Evolutionary conservation across 495 filamentous ascomycete genomes (phyloP).

Genomic region (Oidiodendron maius): DNA sequence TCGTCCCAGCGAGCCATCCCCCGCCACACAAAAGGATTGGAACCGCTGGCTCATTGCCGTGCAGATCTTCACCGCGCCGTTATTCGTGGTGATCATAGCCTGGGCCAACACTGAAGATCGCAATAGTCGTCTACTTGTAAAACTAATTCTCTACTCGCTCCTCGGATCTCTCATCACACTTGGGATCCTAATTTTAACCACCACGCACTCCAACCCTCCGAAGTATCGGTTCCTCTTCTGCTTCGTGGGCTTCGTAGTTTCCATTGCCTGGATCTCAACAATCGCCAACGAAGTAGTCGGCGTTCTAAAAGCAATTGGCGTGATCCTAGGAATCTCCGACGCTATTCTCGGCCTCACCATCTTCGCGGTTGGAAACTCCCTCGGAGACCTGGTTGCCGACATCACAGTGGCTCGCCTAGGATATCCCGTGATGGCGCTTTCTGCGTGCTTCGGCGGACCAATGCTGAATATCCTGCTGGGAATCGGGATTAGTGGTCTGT

Average conservation of each 20-base stretch:
- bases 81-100: slow-evolving; percentile 71
- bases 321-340: slow-evolving; percentile 89
- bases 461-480: slow-evolving; percentile 97
- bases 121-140: slow-evolving; percentile 40
- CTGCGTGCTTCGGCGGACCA: slow-evolving; percentile 92
- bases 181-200: slow-evolving; percentile 54
- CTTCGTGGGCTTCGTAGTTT: slow-evolving; percentile 85
- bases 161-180: slow-evolving; percentile 63
- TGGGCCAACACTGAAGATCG: slow-evolving; percentile 63
- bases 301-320: slow-evolving; percentile 87
- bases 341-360: slow-evolving; percentile 93
- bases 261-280: slow-evolving; percentile 92
- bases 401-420: slow-evolving; percentile 89
- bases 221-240: slow-evolving; percentile 70
- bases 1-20: not conserved
- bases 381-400: slow-evolving; percentile 92
- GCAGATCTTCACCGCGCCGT: slow-evolving; percentile 82
- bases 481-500: slow-evolving; percentile 81
- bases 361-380: slow-evolving; percentile 93
- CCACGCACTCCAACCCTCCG: slow-evolving; percentile 50
- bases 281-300: slow-evolving; percentile 96
- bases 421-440: slow-evolving; percentile 95
- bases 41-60: slow-evolving; percentile 83
- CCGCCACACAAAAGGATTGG: slow-evolving; percentile 54
- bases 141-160: slow-evolving; percentile 62